Conservation (phyloP, 2,329 filamentous ascomycete species). For the Verticillium zaregamsianum region DNA sequence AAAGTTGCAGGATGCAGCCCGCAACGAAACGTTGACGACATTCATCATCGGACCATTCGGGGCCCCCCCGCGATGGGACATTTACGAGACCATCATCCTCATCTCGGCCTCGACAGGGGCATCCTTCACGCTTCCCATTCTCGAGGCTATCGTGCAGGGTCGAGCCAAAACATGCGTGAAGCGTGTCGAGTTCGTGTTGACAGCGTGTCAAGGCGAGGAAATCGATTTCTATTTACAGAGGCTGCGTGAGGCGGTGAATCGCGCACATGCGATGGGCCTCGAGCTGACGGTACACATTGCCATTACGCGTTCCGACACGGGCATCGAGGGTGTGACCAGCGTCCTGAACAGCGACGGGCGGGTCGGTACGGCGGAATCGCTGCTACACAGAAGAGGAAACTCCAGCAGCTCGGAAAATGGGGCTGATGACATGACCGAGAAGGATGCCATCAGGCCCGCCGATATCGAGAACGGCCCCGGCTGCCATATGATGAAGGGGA, state of each 20-base stretch:
- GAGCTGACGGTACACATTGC: constrained; percentile 50
- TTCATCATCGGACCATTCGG: constrained; percentile 56
- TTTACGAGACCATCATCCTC: constrained; percentile 55
- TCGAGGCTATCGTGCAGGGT: constrained; percentile 47
- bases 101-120: constrained; percentile 61
- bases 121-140: constrained; percentile 56
- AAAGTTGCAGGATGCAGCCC: constrained; percentile 17
- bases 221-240: constrained; percentile 51
- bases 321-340: constrained; percentile 17
- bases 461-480: constrained; percentile 13
- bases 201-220: constrained; percentile 48
- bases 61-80: constrained; percentile 49
- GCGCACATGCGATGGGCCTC: constrained; percentile 39
- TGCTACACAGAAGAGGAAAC: not conserved
- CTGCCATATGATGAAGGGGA: not conserved
- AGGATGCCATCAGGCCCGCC: not conserved
- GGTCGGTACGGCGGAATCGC: not conserved
- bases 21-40: constrained; percentile 30
- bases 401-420: not conserved
- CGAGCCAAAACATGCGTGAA: constrained; percentile 41
- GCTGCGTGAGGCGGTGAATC: constrained; percentile 38
- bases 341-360: constrained; percentile 10
- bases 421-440: not conserved
- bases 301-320: constrained; percentile 37
- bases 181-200: constrained; percentile 48